These are phyloP conservation scores for Piper longum DNA, from an alignment of 164 flowering plant genomes.

Conservation along the genomic window DNA sequence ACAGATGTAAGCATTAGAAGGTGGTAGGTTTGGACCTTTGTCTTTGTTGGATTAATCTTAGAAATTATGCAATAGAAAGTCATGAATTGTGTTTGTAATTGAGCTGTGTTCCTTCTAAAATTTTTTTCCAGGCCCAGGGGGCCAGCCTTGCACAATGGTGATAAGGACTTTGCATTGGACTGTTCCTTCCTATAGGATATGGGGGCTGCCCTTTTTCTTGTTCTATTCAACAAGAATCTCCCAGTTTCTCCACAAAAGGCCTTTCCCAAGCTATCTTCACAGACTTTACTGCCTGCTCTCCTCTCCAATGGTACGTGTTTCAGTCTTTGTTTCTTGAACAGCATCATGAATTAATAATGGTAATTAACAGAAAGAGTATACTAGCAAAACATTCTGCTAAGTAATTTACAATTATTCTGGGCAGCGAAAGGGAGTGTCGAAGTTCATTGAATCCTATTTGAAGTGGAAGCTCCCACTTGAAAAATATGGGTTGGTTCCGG, in stretches of 20 bases:
- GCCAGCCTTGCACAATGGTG: conserved; percentile 83
- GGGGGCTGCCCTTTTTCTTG: conserved; percentile 86
- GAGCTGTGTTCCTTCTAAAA: neutral
- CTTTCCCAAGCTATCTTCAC: conserved; percentile 45
- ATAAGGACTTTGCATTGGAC: conserved; percentile 80
- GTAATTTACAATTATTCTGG: neutral
- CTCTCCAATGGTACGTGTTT: conserved; percentile 54
- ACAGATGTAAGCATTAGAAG: too few relatives aligned
- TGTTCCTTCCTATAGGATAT: conserved; percentile 71
- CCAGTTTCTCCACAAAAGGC: conserved; percentile 72
- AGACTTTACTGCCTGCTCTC: conserved; percentile 33
- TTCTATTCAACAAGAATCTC: conserved; percentile 77
- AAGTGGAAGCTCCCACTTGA: conserved; percentile 57
- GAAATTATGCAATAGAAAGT: neutral
- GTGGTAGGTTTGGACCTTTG: too few relatives aligned
- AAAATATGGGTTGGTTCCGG: conserved; percentile 77
- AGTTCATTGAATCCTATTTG: conserved; percentile 65
- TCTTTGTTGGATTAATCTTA: too few relatives aligned
- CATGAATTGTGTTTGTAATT: conserved; percentile 4
- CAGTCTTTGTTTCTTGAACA: neutral
- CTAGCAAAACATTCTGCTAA: neutral
- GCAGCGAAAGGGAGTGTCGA: conserved; percentile 52
- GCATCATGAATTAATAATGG: too few relatives aligned
- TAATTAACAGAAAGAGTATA: too few relatives aligned
- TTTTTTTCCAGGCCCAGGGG: conserved; percentile 43